phyloP scores from a whole-genome alignment of 495 filamentous ascomycete species.

The Aspergillus sclerotiicarbonarius region DNA sequence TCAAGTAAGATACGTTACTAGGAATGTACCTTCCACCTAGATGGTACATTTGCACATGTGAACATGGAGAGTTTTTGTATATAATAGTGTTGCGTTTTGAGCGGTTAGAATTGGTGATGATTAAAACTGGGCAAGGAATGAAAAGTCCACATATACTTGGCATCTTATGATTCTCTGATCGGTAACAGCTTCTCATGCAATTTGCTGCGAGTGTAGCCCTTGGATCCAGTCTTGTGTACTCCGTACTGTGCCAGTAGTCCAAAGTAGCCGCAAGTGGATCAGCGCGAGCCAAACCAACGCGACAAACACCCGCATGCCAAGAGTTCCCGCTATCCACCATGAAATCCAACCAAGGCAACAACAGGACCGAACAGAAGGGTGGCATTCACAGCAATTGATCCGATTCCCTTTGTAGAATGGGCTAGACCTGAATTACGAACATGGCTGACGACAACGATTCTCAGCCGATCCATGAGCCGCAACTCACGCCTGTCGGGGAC shows the following conservation, averaged over 20 bases:
- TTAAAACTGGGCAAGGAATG: too few relatives aligned
- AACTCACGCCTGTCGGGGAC: constrained; percentile 50
- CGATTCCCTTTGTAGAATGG: constrained; percentile 14
- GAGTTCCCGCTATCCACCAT: constrained; percentile 17
- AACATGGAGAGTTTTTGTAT: too few relatives aligned
- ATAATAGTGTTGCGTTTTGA: too few relatives aligned
- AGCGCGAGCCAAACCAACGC: background rate
- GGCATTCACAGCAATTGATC: background rate
- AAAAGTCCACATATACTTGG: too few relatives aligned
- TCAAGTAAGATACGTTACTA: background rate
- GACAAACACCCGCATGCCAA: constrained; percentile 8
- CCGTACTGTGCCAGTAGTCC: background rate
- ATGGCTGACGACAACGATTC: constrained; percentile 28
- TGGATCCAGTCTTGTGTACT: too few relatives aligned
- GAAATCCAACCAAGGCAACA: constrained; percentile 16
- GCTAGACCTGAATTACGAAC: constrained; percentile 11
- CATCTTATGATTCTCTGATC: too few relatives aligned
- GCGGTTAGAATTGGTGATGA: too few relatives aligned
- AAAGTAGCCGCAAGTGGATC: background rate
- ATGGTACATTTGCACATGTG: too few relatives aligned
- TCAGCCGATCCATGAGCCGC: constrained; percentile 23
- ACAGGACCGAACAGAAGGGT: constrained; percentile 2
- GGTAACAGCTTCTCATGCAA: too few relatives aligned
- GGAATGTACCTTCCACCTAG: background rate
- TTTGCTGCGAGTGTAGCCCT: too few relatives aligned